These are phyloP conservation scores for Saccharomycopsis lassenensis DNA, from an alignment of 805 yeast genomes.

Conservation along the genomic window DNA sequence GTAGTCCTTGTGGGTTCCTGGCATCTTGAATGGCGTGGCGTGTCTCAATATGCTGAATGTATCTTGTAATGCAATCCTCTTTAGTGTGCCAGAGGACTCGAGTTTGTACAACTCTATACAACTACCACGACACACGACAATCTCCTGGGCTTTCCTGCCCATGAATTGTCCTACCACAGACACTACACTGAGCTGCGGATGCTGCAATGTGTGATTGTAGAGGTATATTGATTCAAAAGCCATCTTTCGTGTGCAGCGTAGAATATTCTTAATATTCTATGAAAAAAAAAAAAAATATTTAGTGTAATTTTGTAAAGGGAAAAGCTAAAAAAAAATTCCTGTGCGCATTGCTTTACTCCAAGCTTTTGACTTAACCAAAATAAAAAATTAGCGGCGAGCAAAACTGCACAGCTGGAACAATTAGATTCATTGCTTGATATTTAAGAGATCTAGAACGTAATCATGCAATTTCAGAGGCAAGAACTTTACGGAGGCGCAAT, in stretches of 20 bases:
- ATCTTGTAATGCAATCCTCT: slow-evolving; percentile 31
- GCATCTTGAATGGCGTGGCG: slow-evolving; percentile 38
- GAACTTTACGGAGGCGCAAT: slow-evolving; percentile 78
- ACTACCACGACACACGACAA: slow-evolving; percentile 47
- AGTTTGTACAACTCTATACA: slow-evolving; percentile 42
- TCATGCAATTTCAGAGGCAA: slow-evolving; percentile 3
- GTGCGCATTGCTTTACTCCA: no score
- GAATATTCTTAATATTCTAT: no score
- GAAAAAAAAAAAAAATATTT: no score
- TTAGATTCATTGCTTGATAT: no score
- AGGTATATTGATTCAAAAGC: slow-evolving; percentile 29
- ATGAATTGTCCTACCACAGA: slow-evolving; percentile 63
- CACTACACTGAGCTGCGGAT: slow-evolving; percentile 40
- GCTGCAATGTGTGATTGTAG: slow-evolving; percentile 62
- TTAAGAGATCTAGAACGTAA: no score
- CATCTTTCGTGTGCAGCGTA: no score
- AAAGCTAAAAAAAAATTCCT: no score
- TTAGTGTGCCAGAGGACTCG: slow-evolving; percentile 47
- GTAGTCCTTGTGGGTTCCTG: slow-evolving; percentile 44
- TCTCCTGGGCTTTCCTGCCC: slow-evolving; percentile 47
- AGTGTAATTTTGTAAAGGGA: no score
- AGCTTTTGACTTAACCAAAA: no score
- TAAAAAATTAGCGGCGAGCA: no score
- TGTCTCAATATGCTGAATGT: slow-evolving; percentile 49
- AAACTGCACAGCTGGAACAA: no score